Percentiles rank a stretch among this genome's conserved stretches.
Evolutionary conservation across 768 basidiomycete genomes (phyloP).

Genomic region (Chalciporus piperatus): DNA sequence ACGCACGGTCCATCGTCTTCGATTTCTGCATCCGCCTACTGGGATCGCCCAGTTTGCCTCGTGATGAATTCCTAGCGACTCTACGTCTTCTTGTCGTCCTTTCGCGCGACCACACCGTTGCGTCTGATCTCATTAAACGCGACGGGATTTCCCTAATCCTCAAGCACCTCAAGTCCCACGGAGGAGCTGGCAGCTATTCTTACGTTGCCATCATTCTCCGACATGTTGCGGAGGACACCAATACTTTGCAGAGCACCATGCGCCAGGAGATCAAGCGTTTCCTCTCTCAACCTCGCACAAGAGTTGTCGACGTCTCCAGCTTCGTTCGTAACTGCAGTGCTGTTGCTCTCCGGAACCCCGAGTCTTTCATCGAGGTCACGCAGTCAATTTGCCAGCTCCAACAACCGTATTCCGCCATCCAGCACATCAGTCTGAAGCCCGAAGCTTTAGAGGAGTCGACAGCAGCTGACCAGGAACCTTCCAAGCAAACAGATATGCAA

Average conservation of each 20-base stretch:
- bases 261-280: constrained; percentile 79
- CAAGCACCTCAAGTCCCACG: constrained; percentile 56
- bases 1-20: constrained; percentile 67
- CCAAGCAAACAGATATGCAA: constrained; percentile 52
- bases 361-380: constrained; percentile 71
- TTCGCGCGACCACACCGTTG: constrained; percentile 67
- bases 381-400: constrained; percentile 70
- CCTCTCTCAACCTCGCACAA: constrained; percentile 70
- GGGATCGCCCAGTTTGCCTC: constrained; percentile 56
- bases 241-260: constrained; percentile 68
- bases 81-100: constrained; percentile 83
- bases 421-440: constrained; percentile 58
- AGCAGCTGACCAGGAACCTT: constrained; percentile 8
- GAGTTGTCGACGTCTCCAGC: constrained; percentile 61
- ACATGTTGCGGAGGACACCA: constrained; percentile 80
- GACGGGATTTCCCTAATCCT: constrained; percentile 67
- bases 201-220: constrained; percentile 89
- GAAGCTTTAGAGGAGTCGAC: constrained; percentile 23
- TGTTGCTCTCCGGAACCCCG: constrained; percentile 78
- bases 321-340: constrained; percentile 77
- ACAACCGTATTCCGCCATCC: constrained; percentile 54
- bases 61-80: constrained; percentile 79
- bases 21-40: constrained; percentile 77
- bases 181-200: constrained; percentile 68
- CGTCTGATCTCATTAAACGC: constrained; percentile 63